These are phyloP conservation scores for Gonium pectorale DNA, from an alignment of 139 green algal species.

Conservation along the genomic window DNA sequence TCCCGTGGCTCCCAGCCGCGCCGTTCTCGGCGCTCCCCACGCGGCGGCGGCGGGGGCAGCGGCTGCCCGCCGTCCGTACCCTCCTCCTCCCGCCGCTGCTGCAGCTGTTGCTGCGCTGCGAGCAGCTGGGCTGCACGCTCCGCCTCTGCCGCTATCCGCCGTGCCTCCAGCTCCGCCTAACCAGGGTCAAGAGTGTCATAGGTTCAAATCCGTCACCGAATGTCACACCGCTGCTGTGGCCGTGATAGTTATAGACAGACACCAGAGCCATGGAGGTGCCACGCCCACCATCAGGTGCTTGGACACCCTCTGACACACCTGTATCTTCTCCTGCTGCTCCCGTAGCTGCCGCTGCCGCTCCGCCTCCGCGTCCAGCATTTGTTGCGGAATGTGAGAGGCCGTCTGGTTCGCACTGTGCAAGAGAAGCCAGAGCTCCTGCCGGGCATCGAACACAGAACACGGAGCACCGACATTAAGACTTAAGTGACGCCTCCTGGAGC, in stretches of 20 bases:
- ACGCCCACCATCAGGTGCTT: too few relatives aligned
- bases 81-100: neutral
- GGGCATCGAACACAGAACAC: neutral
- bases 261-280: too few relatives aligned
- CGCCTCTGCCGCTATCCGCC: slow-evolving; percentile 27
- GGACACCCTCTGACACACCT: too few relatives aligned
- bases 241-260: too few relatives aligned
- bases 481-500: too few relatives aligned
- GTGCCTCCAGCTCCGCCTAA: slow-evolving; percentile 41
- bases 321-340: slow-evolving; percentile 68
- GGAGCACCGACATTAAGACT: too few relatives aligned
- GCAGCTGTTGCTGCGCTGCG: slow-evolving; percentile 23
- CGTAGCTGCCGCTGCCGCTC: slow-evolving; percentile 70
- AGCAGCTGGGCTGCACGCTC: slow-evolving; percentile 21
- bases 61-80: neutral
- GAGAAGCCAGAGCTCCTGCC: slow-evolving; percentile 91
- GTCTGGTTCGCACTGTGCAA: slow-evolving; percentile 79
- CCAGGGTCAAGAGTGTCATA: too few relatives aligned
- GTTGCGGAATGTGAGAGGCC: slow-evolving; percentile 82
- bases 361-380: slow-evolving; percentile 86
- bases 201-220: neutral
- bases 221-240: neutral
- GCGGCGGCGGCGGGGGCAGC: slow-evolving; percentile 17
- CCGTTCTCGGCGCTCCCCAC: slow-evolving; percentile 9
- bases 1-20: slow-evolving; percentile 19